Evolutionary conservation across 441 rosid species (phyloP).

Genomic region (Gossypium laxum): DNA sequence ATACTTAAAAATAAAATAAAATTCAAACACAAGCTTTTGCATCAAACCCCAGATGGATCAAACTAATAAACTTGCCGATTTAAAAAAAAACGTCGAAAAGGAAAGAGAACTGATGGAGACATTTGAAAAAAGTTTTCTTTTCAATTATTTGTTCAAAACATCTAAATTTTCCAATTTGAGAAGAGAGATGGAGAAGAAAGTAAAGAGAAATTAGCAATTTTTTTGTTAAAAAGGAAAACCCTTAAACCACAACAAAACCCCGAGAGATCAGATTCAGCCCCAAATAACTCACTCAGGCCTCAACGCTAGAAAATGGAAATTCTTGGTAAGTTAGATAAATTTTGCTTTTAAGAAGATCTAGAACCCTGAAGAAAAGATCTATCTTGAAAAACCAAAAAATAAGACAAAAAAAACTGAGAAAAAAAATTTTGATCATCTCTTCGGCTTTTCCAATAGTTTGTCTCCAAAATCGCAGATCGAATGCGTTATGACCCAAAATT

Average conservation of each 20-base stretch:
- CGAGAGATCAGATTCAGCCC: conserved; percentile 18
- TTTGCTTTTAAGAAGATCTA: conserved; percentile 21
- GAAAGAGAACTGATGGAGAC: background rate
- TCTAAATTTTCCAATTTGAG: background rate
- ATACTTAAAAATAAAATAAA: background rate
- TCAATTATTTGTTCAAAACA: background rate
- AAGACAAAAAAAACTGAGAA: background rate
- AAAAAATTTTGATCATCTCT: background rate
- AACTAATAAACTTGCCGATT: background rate
- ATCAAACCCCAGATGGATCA: background rate
- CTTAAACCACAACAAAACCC: conserved; percentile 42
- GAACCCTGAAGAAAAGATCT: conserved; percentile 17
- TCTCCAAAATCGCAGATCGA: conserved; percentile 28
- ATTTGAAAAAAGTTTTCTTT: background rate
- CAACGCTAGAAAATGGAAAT: conserved; percentile 4
- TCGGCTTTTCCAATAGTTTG: conserved; percentile 1
- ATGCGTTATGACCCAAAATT: conserved; percentile 8
- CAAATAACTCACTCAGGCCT: conserved; percentile 14
- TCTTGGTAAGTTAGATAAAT: conserved; percentile 4
- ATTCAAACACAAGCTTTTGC: background rate
- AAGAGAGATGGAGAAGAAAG: background rate
- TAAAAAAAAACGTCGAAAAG: background rate
- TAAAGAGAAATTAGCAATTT: background rate
- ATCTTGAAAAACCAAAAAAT: conserved; percentile 13
- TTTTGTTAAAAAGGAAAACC: background rate